These are phyloP conservation scores for Imleria badia DNA, from an alignment of 768 basidiomycete species.

Conservation along the genomic window DNA sequence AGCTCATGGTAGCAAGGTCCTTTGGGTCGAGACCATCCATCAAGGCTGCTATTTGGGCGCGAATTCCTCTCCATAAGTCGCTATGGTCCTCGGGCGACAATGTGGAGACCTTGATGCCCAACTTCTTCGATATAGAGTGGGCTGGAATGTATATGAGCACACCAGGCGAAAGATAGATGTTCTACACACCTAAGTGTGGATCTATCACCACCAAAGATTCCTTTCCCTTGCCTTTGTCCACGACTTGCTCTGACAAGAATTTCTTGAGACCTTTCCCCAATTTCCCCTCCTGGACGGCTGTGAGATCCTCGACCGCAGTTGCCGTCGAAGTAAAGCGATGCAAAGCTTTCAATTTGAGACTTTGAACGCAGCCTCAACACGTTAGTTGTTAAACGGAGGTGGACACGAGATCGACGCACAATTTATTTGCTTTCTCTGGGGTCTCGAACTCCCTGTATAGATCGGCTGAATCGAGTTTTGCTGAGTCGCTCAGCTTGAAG, in stretches of 20 bases:
- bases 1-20: constrained; percentile 95
- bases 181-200: constrained; percentile 76
- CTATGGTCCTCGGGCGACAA: constrained; percentile 56
- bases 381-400: constrained; percentile 11
- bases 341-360: constrained; percentile 90
- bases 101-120: constrained; percentile 81
- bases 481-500: constrained; percentile 90
- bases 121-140: constrained; percentile 88
- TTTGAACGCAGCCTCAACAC: constrained; percentile 31
- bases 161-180: background rate
- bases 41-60: constrained; percentile 81
- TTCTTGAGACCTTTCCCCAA: constrained; percentile 90
- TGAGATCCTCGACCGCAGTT: constrained; percentile 94
- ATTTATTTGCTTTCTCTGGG: constrained; percentile 86
- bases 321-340: constrained; percentile 98
- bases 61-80: constrained; percentile 96
- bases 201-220: constrained; percentile 86
- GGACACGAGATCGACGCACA: constrained; percentile 55
- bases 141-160: constrained; percentile 41
- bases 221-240: constrained; percentile 89
- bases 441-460: constrained; percentile 92
- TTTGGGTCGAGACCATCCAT: constrained; percentile 91
- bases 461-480: constrained; percentile 83
- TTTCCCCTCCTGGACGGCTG: constrained; percentile 89
- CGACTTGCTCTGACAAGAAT: constrained; percentile 83